Evolutionary conservation across 352 stramenopile genomes (phyloP), one percentile per base, ranked within the genome.

Genomic region (Globisporangium radiosum): DNA sequence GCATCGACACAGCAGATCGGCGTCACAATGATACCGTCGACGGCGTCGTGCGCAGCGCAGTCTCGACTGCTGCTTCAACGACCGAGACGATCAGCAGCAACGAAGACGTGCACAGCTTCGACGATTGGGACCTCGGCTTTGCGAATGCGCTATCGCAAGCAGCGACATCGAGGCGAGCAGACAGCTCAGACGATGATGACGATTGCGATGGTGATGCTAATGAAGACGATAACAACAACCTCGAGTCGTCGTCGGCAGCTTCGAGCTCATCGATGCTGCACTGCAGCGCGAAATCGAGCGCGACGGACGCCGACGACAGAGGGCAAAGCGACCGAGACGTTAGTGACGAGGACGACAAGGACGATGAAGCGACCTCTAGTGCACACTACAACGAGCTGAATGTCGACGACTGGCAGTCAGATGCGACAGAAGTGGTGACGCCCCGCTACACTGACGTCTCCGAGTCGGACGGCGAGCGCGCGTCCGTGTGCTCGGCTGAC

Each of bases 11-110:
- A 33, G 25, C 25, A 33, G 25, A 33, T 33, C 25, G 25, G 25
- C 25, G 25, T 33, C 25, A 33, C 25, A 33, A 33, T 33, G 25
- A 33, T 33, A 33, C 25, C 25, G 25, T 33, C 25, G 25, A 33
- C 25, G 25, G 25, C 25, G 25, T 33, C 25, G 25, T 33, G 25
- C 59, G 53, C 17, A 65, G 53, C 19, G 47, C 60, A 6, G 36
- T 65, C 25, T 70, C 64, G 40, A 76, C 69, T 15, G 66, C 73
- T 38, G 60, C 38, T 13, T 79, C 70, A 7, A 64, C 47, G n/a
- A 59, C 67, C 6, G 73, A 80, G 5, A 75, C 72, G 25, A 81
- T 78, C 54, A 59, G 53, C 56, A 81, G 67, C 52, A 71, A 52
- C 40, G 74, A 81, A 15, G 65, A 76, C 38, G 63, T 74, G 1